phyloP scores from a whole-genome alignment of 768 basidiomycete genomes.

The Pleurotus citrinopileatus region DNA sequence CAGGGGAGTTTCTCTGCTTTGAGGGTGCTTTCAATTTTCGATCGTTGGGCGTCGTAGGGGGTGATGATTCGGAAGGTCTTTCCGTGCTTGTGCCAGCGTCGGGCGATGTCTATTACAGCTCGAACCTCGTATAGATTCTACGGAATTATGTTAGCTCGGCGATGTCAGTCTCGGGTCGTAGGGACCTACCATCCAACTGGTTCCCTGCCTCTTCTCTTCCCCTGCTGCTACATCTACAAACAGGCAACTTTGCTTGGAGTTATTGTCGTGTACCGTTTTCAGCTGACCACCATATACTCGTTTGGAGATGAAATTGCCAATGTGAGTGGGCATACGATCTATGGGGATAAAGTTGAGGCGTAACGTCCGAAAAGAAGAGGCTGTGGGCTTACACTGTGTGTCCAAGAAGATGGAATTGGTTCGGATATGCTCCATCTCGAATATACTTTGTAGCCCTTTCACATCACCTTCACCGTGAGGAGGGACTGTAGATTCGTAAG shows the following conservation, averaged over 20 bases:
- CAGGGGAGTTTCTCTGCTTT: conserved; percentile 43
- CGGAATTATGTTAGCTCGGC: neutral
- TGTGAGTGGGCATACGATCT: conserved; percentile 65
- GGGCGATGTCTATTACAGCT: conserved; percentile 44
- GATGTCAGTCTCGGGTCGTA: conserved; percentile 5
- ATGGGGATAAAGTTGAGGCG: neutral
- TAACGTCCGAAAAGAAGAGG: neutral
- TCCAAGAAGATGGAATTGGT: conserved; percentile 44
- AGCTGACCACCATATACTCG: conserved; percentile 55
- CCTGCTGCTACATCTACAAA: conserved; percentile 52
- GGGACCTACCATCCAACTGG: conserved; percentile 35
- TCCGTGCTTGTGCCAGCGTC: conserved; percentile 33
- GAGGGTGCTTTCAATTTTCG: conserved; percentile 45
- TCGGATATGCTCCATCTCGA: conserved; percentile 53
- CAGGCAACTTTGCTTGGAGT: conserved; percentile 36
- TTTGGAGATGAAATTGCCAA: conserved; percentile 60
- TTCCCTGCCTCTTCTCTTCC: conserved; percentile 25
- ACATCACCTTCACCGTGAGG: conserved; percentile 60
- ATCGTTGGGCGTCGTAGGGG: conserved; percentile 72
- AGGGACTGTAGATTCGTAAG: conserved; percentile 42
- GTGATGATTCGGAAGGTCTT: conserved; percentile 62
- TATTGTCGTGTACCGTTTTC: conserved; percentile 40
- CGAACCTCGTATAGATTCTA: conserved; percentile 55
- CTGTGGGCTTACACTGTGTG: conserved; percentile 51
- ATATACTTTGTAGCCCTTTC: conserved; percentile 51